phyloP scores from a whole-genome alignment of 2,329 filamentous ascomycete genomes.

The Claviceps maximensis region DNA sequence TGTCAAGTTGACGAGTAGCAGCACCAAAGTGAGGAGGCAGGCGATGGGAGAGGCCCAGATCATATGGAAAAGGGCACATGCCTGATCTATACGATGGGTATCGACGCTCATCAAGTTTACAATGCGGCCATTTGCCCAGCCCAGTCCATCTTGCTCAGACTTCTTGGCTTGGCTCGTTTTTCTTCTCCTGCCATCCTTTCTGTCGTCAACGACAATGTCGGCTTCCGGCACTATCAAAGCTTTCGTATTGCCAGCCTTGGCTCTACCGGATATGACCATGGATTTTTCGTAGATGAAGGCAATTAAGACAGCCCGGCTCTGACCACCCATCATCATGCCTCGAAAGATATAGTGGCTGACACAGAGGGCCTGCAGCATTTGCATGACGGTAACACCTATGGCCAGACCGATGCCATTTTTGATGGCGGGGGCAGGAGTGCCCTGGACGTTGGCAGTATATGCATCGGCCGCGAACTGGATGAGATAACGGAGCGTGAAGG shows the following conservation, averaged over 20 bases:
- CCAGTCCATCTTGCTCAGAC: conserved; percentile 48
- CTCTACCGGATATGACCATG: conserved; percentile 76
- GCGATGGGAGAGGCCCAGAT: conserved; percentile 76
- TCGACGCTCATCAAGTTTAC: conserved; percentile 93
- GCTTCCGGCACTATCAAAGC: conserved; percentile 17
- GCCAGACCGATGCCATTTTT: conserved; percentile 70
- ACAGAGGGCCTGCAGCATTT: conserved; percentile 64
- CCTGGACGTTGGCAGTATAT: conserved; percentile 47
- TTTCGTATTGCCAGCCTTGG: conserved; percentile 63
- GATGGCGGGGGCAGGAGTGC: conserved; percentile 49
- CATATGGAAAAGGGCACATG: conserved; percentile 80
- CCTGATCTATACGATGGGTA: conserved; percentile 83
- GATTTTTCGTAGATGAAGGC: conserved; percentile 84
- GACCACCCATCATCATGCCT: conserved; percentile 83
- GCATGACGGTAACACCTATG: conserved; percentile 74
- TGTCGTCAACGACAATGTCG: conserved; percentile 35
- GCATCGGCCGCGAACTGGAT: conserved; percentile 76
- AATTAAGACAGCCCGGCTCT: conserved; percentile 70
- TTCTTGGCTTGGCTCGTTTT: conserved; percentile 22
- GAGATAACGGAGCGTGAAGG: conserved; percentile 73
- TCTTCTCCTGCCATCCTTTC: conserved; percentile 27
- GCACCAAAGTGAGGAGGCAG: conserved; percentile 62
- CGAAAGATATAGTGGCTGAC: conserved; percentile 88
- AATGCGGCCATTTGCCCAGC: conserved; percentile 87
- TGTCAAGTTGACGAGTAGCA: conserved; percentile 75